Base-by-base conservation (phyloP, 805 yeast species). In the Aciculoconidium aculeatum region DNA sequence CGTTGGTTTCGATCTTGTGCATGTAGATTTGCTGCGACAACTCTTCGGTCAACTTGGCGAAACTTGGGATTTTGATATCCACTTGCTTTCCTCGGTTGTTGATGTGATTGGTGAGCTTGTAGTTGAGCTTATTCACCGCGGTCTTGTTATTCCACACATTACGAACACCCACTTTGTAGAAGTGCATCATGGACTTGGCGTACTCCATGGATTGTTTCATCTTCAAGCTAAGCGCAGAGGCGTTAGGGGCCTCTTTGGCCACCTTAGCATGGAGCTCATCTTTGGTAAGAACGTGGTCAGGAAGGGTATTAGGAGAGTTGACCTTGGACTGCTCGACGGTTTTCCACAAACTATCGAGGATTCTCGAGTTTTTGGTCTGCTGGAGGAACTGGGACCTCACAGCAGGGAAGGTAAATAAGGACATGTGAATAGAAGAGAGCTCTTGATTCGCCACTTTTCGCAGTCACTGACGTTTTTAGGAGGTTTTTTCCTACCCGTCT, bases 131-230 rank as follows among this genome's bases (percentile, higher is more conserved):
- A 11, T 41, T 42, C 11, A 42, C 31, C 15, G 35, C 30, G 21
- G 41, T 41, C 21, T 49, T 36, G 35, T 75, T 74, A 1, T 49
- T 37, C 74, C 79, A 76, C 1, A 78, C 70, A 39, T 70, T 71
- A 12, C 56, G 49, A 2, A 80, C 60, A 1, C 90, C 88, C 2
- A 56, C 48, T 36, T 70, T 69, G 55, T 80, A 80, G 47, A 78
- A 77, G 5, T 49, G 49, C 22, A 77, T 41, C 23, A 75, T 39
- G 3, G 55, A 39, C 42, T 68, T 67, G 5, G 70, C 75, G 38
- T 67, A 66, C 1, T 63, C 54, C 13, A 53, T 44, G 42, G 61
- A 61, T 39, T 72, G 73, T 30, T 58, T 62, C 15, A 44, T 20
- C 30, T 45, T 51, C 23, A 60, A 35, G n/a, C 25, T 19, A 2